A percentile compares a stretch with the other conserved stretches of the same genome.
phyloP scores from a whole-genome alignment of 352 stramenopile genomes.

The Elongisporangium senticosum region DNA sequence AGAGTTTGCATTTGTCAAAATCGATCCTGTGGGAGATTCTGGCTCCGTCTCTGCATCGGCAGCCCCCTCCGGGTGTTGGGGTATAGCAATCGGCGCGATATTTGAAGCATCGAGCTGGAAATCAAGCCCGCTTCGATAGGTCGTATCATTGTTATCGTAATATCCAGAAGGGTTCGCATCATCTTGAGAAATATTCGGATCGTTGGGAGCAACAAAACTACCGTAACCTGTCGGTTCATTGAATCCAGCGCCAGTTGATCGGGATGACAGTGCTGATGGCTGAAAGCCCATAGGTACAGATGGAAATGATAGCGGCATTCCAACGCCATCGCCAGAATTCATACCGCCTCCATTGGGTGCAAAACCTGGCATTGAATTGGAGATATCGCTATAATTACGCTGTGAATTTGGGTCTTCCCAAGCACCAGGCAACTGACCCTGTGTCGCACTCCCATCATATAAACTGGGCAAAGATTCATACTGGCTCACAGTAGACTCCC shows the following conservation, averaged over 20 bases:
- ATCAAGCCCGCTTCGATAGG: constrained; percentile 47
- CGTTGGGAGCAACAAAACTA: constrained; percentile 57
- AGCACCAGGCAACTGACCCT: neutral
- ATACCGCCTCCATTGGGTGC: neutral
- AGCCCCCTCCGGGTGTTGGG: constrained; percentile 6
- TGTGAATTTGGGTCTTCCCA: neutral
- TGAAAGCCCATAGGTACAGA: neutral
- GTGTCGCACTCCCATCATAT: neutral
- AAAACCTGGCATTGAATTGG: neutral
- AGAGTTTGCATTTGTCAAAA: neutral
- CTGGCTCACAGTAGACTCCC: neutral
- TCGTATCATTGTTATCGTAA: constrained; percentile 62
- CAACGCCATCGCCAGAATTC: neutral
- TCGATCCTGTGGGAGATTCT: constrained; percentile 16
- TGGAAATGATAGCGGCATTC: neutral
- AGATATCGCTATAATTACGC: neutral
- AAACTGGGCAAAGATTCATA: neutral
- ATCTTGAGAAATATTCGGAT: constrained; percentile 30
- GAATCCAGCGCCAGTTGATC: neutral
- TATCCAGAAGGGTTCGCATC: constrained; percentile 49
- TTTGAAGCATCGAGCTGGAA: constrained; percentile 32
- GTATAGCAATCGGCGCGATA: neutral
- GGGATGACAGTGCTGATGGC: neutral
- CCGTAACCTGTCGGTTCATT: constrained; percentile 5
- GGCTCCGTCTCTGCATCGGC: constrained; percentile 59